Evolutionary conservation across 1,139 yeast species (phyloP).

Genomic region (Lodderomyces beijingensis): DNA sequence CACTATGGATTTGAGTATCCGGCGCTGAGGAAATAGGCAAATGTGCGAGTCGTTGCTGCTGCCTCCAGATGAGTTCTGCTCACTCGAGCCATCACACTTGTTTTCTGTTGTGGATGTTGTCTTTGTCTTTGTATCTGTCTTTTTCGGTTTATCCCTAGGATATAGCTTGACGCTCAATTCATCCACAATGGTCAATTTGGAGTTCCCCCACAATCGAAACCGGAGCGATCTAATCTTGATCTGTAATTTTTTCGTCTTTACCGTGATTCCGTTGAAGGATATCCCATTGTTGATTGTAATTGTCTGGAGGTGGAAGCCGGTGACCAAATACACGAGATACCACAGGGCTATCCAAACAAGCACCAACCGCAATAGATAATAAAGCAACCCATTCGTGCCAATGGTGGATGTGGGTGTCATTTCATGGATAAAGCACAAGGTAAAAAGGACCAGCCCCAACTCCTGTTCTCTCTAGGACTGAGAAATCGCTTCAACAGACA

Average conservation of each 20-base stretch:
- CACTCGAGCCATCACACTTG: conserved; percentile 3
- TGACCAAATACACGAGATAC: conserved; percentile 23
- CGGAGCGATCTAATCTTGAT: conserved; percentile 24
- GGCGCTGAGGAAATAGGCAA: conserved; percentile 18
- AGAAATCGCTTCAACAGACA: too few species aligned
- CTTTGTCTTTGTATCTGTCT: not conserved
- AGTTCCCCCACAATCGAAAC: conserved; percentile 40
- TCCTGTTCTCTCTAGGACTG: too few species aligned
- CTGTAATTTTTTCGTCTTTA: conserved; percentile 13
- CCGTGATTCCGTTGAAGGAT: conserved; percentile 30
- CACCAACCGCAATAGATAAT: conserved; percentile 4
- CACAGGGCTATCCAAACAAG: conserved; percentile 16
- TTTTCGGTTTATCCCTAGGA: not conserved
- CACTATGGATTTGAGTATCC: conserved; percentile 11
- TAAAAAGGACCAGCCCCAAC: too few species aligned
- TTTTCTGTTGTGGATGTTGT: not conserved
- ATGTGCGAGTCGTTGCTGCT: conserved; percentile 6
- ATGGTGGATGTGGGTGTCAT: conserved; percentile 2
- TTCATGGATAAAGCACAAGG: too few species aligned
- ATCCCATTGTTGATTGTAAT: conserved; percentile 38
- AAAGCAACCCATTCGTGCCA: conserved; percentile 6
- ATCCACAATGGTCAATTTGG: conserved; percentile 28
- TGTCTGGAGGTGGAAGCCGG: conserved; percentile 33
- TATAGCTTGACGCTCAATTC: conserved; percentile 17
- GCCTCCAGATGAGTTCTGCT: not conserved